Evolutionary conservation across 1,284 basidiomycete species (phyloP).

Genomic region (Sanghuangporus baumii): DNA sequence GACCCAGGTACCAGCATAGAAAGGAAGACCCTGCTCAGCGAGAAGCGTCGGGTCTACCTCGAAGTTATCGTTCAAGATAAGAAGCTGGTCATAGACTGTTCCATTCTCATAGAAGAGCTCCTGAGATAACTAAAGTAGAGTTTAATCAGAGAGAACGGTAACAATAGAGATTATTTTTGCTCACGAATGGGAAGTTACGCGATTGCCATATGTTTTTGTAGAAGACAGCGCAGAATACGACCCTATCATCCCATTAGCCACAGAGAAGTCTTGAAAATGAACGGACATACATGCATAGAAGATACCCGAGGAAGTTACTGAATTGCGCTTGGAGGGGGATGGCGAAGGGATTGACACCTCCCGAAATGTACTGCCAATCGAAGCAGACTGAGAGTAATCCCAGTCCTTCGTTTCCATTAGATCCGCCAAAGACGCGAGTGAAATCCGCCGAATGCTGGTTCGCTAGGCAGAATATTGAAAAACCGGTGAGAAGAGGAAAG

Average conservation of each 20-base stretch:
- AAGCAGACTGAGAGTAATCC: slow-evolving; percentile 46
- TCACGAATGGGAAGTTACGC: slow-evolving; percentile 43
- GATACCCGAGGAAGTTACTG: slow-evolving; percentile 37
- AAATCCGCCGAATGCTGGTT: slow-evolving; percentile 41
- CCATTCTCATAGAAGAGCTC: slow-evolving; percentile 47
- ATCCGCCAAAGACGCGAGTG: slow-evolving; percentile 55
- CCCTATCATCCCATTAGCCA: slow-evolving; percentile 23
- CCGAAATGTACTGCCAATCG: slow-evolving; percentile 40
- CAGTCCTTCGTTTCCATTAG: slow-evolving; percentile 54
- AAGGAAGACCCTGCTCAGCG: slow-evolving; percentile 37
- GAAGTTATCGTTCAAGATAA: slow-evolving; percentile 43
- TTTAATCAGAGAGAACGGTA: background rate
- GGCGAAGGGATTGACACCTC: slow-evolving; percentile 35
- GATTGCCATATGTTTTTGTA: slow-evolving; percentile 46
- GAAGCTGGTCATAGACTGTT: slow-evolving; percentile 38
- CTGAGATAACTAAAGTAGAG: slow-evolving; percentile 35
- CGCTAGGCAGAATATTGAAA: slow-evolving; percentile 56
- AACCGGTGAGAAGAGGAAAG: slow-evolving; percentile 33
- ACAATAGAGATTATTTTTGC: background rate
- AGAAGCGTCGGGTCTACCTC: slow-evolving; percentile 41
- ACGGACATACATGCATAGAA: slow-evolving; percentile 39
- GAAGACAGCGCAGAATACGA: slow-evolving; percentile 37
- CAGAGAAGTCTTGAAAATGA: background rate
- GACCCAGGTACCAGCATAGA: slow-evolving; percentile 35
- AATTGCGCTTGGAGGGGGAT: slow-evolving; percentile 30